Percentiles rank a stretch among this genome's conserved stretches.
Evolutionary conservation across 2,329 filamentous ascomycete species (phyloP).

Genomic region (Cercospora zeae-maydis): DNA sequence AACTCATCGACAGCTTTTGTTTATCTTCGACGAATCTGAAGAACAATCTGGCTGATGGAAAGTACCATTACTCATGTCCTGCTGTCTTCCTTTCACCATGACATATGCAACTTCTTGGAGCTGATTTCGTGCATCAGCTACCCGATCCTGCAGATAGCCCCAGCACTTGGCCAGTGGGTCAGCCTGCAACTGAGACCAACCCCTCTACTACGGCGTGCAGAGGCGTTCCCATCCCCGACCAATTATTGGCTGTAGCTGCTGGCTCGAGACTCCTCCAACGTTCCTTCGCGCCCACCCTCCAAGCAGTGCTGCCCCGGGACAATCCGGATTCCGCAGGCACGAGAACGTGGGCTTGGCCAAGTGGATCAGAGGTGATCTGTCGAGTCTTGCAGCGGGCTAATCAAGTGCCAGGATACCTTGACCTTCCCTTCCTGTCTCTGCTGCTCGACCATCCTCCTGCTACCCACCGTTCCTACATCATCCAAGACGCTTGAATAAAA

Average conservation of each 20-base stretch:
- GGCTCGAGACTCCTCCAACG: no score
- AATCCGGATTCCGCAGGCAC: not conserved
- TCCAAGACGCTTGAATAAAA: not conserved
- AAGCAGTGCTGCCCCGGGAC: not conserved
- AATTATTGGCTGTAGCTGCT: no score
- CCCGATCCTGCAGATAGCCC: not conserved
- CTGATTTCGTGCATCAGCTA: not conserved
- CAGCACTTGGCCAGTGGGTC: not conserved
- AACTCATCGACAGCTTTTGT: no score
- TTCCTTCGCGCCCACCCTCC: no score
- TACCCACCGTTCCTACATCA: not conserved
- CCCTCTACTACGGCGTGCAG: no score
- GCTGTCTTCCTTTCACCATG: not conserved
- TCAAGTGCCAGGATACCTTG: not conserved
- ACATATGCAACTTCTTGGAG: not conserved
- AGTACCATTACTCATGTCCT: not conserved
- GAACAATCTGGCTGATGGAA: not conserved
- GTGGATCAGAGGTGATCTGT: not conserved
- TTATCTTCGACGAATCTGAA: not conserved
- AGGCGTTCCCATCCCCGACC: no score
- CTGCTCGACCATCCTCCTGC: not conserved
- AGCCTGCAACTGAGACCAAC: no score
- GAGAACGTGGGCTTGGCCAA: not conserved
- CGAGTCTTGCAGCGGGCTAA: not conserved
- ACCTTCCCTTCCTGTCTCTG: not conserved